A percentile compares a stretch with the other conserved stretches of the same genome.
Evolutionary conservation across 306 rosid species (phyloP).

Genomic region (Dryas alaskensis): DNA sequence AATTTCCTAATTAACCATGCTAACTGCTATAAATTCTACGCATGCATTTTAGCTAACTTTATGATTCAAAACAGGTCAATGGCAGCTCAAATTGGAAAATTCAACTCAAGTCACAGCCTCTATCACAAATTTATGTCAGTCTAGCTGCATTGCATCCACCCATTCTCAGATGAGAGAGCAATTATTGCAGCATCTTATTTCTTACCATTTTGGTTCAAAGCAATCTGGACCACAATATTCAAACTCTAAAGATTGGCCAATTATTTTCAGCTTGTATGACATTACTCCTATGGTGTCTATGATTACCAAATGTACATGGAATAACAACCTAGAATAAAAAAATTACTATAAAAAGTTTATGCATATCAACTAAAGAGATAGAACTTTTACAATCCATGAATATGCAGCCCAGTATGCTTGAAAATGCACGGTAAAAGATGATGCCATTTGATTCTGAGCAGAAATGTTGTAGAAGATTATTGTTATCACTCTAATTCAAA

Average conservation of each 20-base stretch:
- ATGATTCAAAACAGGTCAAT: not conserved
- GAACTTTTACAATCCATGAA: not conserved
- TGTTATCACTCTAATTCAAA: not conserved
- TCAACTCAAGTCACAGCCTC: not conserved
- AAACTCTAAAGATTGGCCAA: not conserved
- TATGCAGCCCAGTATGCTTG: not conserved
- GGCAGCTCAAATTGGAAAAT: not conserved
- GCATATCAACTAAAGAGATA: not conserved
- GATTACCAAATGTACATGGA: not conserved
- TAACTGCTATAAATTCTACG: not conserved
- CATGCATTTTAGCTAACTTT: not conserved
- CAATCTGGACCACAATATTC: not conserved
- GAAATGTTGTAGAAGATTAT: not conserved
- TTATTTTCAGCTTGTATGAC: not conserved
- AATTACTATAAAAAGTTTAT: not conserved
- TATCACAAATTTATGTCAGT: not conserved
- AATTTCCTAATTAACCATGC: no score
- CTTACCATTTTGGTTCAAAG: not conserved
- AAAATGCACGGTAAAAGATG: not conserved
- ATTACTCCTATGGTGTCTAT: not conserved
- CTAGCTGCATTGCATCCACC: not conserved
- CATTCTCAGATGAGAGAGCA: not conserved
- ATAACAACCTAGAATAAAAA: not conserved
- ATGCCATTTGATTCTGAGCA: not conserved
- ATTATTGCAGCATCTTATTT: not conserved